Evolutionary conservation across 306 rosid genomes (phyloP).

Genomic region (Prunus mira): DNA sequence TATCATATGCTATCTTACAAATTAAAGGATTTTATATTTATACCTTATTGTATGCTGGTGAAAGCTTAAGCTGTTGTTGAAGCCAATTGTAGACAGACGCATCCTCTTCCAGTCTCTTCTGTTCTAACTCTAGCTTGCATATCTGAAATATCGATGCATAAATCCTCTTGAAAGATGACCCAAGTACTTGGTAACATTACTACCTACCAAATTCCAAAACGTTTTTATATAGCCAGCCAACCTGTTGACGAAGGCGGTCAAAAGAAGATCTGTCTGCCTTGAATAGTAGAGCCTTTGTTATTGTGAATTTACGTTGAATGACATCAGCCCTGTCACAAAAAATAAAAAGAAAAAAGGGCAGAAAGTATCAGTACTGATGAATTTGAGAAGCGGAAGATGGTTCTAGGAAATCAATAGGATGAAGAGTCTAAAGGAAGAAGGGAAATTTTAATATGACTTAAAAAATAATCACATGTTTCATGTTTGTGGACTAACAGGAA

Average conservation of each 20-base stretch:
- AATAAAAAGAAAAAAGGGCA: constrained; percentile 4
- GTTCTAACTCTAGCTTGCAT: constrained; percentile 77
- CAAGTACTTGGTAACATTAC: constrained; percentile 9
- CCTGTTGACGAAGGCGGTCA: constrained; percentile 86
- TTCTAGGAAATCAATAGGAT: not conserved
- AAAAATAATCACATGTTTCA: not conserved
- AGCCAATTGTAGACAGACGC: constrained; percentile 84
- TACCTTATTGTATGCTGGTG: constrained; percentile 93
- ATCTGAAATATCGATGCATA: constrained; percentile 49
- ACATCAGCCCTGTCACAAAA: constrained; percentile 61
- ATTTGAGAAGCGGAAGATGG: not conserved
- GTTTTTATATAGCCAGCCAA: constrained; percentile 20
- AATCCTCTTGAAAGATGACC: constrained; percentile 14
- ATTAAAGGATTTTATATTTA: not conserved
- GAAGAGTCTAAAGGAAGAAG: no score
- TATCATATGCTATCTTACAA: not conserved
- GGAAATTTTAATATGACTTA: not conserved
- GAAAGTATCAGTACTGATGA: not conserved
- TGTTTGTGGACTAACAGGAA: not conserved
- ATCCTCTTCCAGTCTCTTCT: constrained; percentile 85
- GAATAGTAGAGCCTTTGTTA: constrained; percentile 67
- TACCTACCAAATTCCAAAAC: constrained; percentile 11
- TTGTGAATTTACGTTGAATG: constrained; percentile 74
- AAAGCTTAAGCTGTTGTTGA: constrained; percentile 89
- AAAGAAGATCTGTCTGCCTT: constrained; percentile 88